Conservation (phyloP, 106 monocot species). For the Chionographis japonica region DNA sequence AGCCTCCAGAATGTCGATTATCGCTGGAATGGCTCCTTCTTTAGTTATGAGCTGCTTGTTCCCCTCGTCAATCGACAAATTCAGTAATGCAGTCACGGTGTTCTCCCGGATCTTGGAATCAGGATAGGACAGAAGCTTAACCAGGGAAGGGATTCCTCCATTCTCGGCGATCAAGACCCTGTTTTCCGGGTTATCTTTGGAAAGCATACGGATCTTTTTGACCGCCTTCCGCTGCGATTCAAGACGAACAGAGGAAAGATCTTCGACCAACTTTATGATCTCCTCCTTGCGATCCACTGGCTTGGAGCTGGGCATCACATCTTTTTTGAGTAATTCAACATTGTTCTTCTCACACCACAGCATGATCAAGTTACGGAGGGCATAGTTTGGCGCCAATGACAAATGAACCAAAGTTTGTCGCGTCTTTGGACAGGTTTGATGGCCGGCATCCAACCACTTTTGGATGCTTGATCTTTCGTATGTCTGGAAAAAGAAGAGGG, state of each 20-base stretch:
- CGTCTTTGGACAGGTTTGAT: constrained; percentile 51
- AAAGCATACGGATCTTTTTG: constrained; percentile 30
- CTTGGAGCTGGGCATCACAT: constrained; percentile 9
- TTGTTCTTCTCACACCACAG: constrained; percentile 55
- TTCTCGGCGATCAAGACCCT: constrained; percentile 15
- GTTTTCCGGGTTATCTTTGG: constrained; percentile 22
- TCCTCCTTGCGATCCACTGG: constrained; percentile 8
- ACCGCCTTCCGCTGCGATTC: constrained; percentile 36
- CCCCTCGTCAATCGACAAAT: constrained; percentile 41
- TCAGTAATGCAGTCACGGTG: constrained; percentile 49
- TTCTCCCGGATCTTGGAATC: constrained; percentile 35
- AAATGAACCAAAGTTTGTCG: constrained; percentile 33
- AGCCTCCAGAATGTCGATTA: constrained; percentile 18
- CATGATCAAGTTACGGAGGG: constrained; percentile 42
- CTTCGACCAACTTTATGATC: constrained; percentile 25
- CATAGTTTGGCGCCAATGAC: constrained; percentile 47
- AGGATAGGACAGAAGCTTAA: constrained; percentile 19
- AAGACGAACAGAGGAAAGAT: constrained; percentile 23
- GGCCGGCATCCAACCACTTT: constrained; percentile 52
- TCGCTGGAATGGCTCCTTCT: constrained; percentile 13
- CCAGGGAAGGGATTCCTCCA: constrained; percentile 32
- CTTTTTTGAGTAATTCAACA: constrained; percentile 37
- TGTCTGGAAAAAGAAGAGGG: constrained; percentile 19
- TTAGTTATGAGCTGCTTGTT: constrained; percentile 32
- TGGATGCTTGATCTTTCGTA: constrained; percentile 55